Base-by-base conservation (phyloP, 345 rosid species). In the Eucalyptus lansdowneana region DNA sequence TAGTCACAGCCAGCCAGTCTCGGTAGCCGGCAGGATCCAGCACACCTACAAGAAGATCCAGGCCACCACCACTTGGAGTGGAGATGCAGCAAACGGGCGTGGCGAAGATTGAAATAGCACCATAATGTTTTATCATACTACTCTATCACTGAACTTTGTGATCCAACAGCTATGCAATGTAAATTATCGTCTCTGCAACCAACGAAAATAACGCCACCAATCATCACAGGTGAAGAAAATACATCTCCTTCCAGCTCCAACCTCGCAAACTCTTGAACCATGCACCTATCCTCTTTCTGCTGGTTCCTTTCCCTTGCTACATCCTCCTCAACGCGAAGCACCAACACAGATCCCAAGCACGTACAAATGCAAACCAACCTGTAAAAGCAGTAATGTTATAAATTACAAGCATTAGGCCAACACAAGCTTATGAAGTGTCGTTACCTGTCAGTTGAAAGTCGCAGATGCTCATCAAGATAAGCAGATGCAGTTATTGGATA, bases 201-300 rank as follows among this genome's bases (percentile, higher is more conserved):
- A 50, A 97, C 95, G 91, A 97, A 98, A 88, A 98, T 94, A 91
- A 93, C 80, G 76, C 99, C 98, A n/a, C 97, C 97, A 14, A 97
- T 90, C 99, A 97, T 96, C 93, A 97, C 96, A 14, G 99, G 98
- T 31, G 98, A 98, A 69, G 99, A 98, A 91, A 97, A 98, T 83
- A 97, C 92, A 62, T 97, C 96, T 81, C 95, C 98, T 27, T 90
- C 92, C 27, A 97, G 94, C 89, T 94, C 92, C 89, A 93, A 34
- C 85, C 92, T 93, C 8, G 95, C 93, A 50, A 94, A 92, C 93
- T 96, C 97, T 89, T 87, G 90, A 90, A 96, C 99, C 91, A 14
- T 53, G 54, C 80, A 34, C 62, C 85, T 76, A 76, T 76, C 29
- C 85, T 88, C 83, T 37, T 86, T 90, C n/a, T 90, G 37, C 40